Percentiles rank a stretch among this genome's conserved stretches.
phyloP scores from a whole-genome alignment of 2,329 filamentous ascomycete genomes.

The Trichoderma simmonsii region DNA sequence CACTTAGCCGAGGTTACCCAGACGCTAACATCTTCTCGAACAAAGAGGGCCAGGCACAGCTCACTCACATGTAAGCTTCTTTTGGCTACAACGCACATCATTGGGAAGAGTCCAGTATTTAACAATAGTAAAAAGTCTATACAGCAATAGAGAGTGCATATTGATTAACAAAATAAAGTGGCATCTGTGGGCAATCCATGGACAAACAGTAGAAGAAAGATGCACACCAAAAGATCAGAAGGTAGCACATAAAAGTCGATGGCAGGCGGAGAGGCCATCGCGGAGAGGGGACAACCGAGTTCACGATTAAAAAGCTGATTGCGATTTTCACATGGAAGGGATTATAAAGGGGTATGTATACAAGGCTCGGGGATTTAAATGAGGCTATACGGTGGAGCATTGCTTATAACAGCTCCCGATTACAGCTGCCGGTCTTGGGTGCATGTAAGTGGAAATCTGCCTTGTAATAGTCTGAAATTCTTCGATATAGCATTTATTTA shows the following conservation, averaged over 20 bases:
- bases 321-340: neutral
- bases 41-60: neutral
- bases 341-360: neutral
- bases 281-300: neutral
- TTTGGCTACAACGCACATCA: neutral
- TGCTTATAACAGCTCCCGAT: neutral
- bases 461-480: neutral
- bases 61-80: neutral
- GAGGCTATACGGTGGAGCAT: neutral
- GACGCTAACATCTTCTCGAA: neutral
- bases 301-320: neutral
- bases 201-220: neutral
- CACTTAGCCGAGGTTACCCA: slow-evolving; percentile 21
- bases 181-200: too few relatives aligned
- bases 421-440: neutral
- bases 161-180: too few relatives aligned
- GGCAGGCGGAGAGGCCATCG: neutral
- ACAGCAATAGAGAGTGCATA: fast-evolving
- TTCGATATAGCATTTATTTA: too few relatives aligned
- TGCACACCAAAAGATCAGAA: neutral
- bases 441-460: neutral
- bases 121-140: too few relatives aligned
- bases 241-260: neutral
- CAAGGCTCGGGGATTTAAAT: neutral
- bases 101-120: neutral